Conservation (phyloP, 805 yeast species). For the Wickerhamomyces kurtzmanii region DNA sequence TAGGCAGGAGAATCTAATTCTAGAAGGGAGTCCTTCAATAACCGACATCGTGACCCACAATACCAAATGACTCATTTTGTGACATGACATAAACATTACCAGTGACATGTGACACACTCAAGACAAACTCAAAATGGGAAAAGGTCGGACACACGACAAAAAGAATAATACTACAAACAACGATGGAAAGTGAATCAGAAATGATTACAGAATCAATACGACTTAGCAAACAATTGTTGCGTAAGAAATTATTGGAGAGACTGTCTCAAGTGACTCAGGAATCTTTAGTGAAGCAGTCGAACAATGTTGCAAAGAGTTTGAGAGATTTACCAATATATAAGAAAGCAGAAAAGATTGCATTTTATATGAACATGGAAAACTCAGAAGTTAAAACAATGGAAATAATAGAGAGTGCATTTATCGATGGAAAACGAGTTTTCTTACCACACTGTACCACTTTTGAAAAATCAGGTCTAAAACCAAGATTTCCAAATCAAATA, state of each 20-base stretch:
- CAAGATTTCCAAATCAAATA: constrained; percentile 26
- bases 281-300: constrained; percentile 17
- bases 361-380: constrained; percentile 70
- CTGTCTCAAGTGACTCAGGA: constrained; percentile 10
- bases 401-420: constrained; percentile 44
- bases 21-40: too few species aligned
- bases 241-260: constrained; percentile 10
- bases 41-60: too few species aligned
- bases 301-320: constrained; percentile 8
- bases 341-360: constrained; percentile 40
- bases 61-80: too few species aligned
- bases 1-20: too few species aligned
- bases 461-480: too few species aligned
- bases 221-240: constrained; percentile 12
- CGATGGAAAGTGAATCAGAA: too few species aligned
- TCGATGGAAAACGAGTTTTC: constrained; percentile 38
- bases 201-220: too few species aligned
- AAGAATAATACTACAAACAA: too few species aligned
- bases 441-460: constrained; percentile 43
- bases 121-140: too few species aligned
- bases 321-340: constrained; percentile 23
- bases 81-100: too few species aligned
- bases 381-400: constrained; percentile 57
- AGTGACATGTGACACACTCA: too few species aligned
- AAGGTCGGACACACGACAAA: too few species aligned